phyloP scores from a whole-genome alignment of 2,329 filamentous ascomycete genomes.

The Colletotrichum costaricense region DNA sequence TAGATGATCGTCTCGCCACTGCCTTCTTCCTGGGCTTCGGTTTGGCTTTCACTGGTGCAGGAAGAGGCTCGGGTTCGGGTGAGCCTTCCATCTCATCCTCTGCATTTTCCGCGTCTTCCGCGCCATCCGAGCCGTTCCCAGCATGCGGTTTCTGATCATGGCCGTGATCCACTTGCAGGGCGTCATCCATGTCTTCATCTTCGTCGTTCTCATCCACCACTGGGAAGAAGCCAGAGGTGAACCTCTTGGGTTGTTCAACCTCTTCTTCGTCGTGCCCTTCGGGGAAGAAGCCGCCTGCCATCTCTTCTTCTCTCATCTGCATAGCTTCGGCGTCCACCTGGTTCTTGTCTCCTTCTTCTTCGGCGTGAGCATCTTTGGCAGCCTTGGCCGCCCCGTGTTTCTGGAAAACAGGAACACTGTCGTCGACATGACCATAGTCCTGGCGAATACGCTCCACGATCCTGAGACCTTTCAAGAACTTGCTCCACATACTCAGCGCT shows the following conservation, averaged over 20 bases:
- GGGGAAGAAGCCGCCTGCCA: conserved; percentile 71
- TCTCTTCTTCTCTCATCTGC: conserved; percentile 56
- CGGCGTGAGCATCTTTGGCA: not conserved
- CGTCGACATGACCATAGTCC: conserved; percentile 77
- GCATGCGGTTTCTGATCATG: not conserved
- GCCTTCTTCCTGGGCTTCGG: conserved; percentile 25
- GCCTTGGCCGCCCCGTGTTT: conserved; percentile 47
- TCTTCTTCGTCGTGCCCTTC: conserved; percentile 65
- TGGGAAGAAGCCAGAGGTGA: conserved; percentile 61
- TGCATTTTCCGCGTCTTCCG: not conserved
- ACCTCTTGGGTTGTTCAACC: conserved; percentile 43
- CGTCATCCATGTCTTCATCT: conserved; percentile 46
- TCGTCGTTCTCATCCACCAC: conserved; percentile 57
- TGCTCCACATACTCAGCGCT: conserved; percentile 83
- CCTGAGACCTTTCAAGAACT: conserved; percentile 85
- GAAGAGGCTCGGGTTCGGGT: not conserved
- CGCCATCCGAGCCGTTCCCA: too few relatives aligned
- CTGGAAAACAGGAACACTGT: conserved; percentile 64
- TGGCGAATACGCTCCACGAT: conserved; percentile 81
- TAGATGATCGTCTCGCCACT: conserved; percentile 21
- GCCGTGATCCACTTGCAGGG: conserved; percentile 48
- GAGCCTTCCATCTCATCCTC: not conserved
- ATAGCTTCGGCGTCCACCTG: conserved; percentile 38
- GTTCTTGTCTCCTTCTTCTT: not conserved
- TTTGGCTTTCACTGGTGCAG: conserved; percentile 22